Evolutionary conservation across 192 early-diverging fungal genomes (phyloP), one percentile per base, ranked within the genome.

Genomic region (Gamsiella multidivaricata): DNA sequence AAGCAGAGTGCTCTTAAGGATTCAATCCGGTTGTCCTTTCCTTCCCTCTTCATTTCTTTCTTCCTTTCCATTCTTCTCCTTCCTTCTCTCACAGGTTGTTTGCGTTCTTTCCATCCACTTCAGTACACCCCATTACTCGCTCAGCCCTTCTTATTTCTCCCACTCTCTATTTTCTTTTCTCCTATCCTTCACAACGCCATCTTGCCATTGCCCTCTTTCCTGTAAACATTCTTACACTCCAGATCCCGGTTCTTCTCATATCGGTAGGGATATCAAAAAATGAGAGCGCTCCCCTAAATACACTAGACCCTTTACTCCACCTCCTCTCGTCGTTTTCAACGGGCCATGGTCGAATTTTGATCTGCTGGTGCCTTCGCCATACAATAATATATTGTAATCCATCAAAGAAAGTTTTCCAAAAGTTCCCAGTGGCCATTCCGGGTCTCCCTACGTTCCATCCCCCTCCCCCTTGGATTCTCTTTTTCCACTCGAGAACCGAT

Each of bases 361-460:
- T 61, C 59, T 61, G 31, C 59, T 59, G 23, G 57, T 46, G n/a
- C 12, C 17, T 18, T 46, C 41, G n/a, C n/a, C n/a, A n/a, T n/a
- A n/a, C n/a, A n/a, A n/a, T n/a, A n/a, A n/a, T n/a, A n/a, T n/a
- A n/a, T n/a, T n/a, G n/a, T n/a, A 22, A 59, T 42, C 50, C 28
- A 5, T 5, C 14, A 55, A 37, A 57, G 12, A 57, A 41, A 25
- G 20, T 41, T 57, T 43, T 22, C 39, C n/a, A n/a, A 26, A 46
- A 59, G 23, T n/a, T 18, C 45, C 4, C 41, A 46, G 33, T 29
- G 12, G 6, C 39, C 39, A 12, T 18, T 45, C 23, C 39, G 8
- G 12, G 28, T 6, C 29, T 54, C 34, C 23, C 10, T n/a, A 54
- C 17, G 31, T 45, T 15, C 2, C 6, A 25, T 37, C 17, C 14